Conservation (phyloP, 805 yeast species). For the Starmerella bombi region DNA sequence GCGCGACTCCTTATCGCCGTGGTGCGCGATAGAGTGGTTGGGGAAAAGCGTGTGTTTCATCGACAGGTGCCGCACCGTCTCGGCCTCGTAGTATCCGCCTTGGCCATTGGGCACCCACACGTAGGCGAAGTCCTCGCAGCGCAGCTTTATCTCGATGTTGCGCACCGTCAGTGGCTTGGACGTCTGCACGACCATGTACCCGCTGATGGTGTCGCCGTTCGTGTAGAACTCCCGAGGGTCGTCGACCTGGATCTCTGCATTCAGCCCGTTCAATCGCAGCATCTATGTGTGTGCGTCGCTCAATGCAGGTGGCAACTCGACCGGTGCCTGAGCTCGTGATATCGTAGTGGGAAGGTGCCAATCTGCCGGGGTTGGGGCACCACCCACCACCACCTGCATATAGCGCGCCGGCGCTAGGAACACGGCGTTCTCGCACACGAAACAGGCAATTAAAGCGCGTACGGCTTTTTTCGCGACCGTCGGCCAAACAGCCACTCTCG, state of each 20-base stretch:
- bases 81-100: constrained; percentile 17
- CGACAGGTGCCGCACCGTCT: constrained; percentile 10
- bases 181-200: constrained; percentile 10
- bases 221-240: constrained; percentile 12
- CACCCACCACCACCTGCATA: too few species aligned
- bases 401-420: too few species aligned
- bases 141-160: constrained; percentile 14
- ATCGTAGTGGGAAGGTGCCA: too few species aligned
- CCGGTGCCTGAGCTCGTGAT: too few species aligned
- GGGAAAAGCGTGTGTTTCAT: constrained; percentile 12
- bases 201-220: constrained; percentile 16
- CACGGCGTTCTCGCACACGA: too few species aligned
- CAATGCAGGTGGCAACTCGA: too few species aligned
- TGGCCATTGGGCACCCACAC: constrained; percentile 19
- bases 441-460: too few species aligned
- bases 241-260: constrained; percentile 5
- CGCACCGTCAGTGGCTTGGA: constrained; percentile 8
- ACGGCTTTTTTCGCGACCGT: too few species aligned
- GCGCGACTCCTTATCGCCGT: constrained; percentile 1
- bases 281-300: too few species aligned
- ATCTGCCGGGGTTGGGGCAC: too few species aligned
- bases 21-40: neutral
- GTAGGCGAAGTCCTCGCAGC: constrained; percentile 18
- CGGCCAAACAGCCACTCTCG: too few species aligned
- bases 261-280: neutral